Evolutionary conservation across 225 moss, liverwort and hornwort genomes (phyloP), one percentile per base, ranked within the genome.

Genomic region (Straminergon stramineum): DNA sequence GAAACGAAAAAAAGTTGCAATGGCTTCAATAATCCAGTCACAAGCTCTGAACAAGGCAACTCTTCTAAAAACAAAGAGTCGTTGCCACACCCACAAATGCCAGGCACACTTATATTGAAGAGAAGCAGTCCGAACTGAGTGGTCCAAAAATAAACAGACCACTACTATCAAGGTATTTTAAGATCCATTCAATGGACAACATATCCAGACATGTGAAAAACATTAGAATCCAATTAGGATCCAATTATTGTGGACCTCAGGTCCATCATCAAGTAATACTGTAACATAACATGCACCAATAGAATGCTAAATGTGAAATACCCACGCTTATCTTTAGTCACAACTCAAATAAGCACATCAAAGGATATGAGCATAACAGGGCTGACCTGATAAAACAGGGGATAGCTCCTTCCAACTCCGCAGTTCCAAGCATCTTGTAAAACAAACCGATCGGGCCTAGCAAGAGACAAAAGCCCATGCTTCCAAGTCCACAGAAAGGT

Each of bases 301-400:
- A n/a, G 58, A 69, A 52, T 70, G 86, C 76, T 61, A 91, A 53
- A 77, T 55, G 82, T 82, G 60, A 51, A 75, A 60, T 75, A 26
- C 48, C 51, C 48, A 91, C 69, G 48, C 89, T 69, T 61, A 41
- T 82, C 69, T 62, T 62, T 11, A 81, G 74, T 61, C 86, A 74
- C 69, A 30, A 83, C 75, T 80, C 31, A 86, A 70, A 53, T 82
- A 62, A 69, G 69, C 66, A 82, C 87, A 88, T 81, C 71, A 89
- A 85, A 82, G 43, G 68, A 86, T n/a, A 74, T n/a, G 83, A 88
- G 79, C 88, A 88, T 39, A 88, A 66, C 84, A 79, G 81, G 80
- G 75, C 87, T 89, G 64, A 93, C 92, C 89, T 93, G 85, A 70
- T 82, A 55, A 88, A 87, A 86, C 66, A 86, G 79, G 78, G 86